Evolutionary conservation across 1,284 basidiomycete genomes (phyloP), one percentile per base, ranked within the genome.

Genomic region (Cryptococcus neoformans): DNA sequence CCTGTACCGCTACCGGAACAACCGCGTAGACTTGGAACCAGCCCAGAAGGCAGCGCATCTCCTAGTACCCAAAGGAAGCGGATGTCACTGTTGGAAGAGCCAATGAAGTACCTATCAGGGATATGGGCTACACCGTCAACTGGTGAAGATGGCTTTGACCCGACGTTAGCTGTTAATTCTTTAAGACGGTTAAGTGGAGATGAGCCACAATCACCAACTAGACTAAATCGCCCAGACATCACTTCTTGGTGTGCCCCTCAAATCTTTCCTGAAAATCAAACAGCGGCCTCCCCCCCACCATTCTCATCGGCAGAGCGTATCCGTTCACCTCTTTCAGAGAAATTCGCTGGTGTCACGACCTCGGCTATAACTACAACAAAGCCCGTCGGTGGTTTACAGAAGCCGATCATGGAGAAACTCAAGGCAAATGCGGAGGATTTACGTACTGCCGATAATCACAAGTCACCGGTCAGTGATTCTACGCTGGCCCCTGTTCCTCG

Each of bases 91-190:
- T 57, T 72, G 7, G 66, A 69, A 9, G 72, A 72, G 42, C 66
- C 66, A 1, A 55, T 71, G 14, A 60, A 63, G 16, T 62, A 68
- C 44, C 66, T 74, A 17, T 73, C 72, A 1, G 67, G 67, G 1
- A 48, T 71, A 11, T 69, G 66, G 65, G 16, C 48, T 10, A 14
- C 51, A 10, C 37, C 55, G 2, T 14, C 48, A 11, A 54, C 57
- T n/a, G 60, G 57, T 34, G 64, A 65, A n/a, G 69, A 72, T 39
- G 60, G 56, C 0, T 66, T 72, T 44, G 71, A 75, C 48, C 66
- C 67, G 3, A 60, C 59, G 1, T 44, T 68, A 3, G 63, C 65
- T 2, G 53, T 63, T 6, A 48, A 56, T 21, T 67, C 67, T 5
- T 62, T 66, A 65, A 48, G 46, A 10, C 44, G 54, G 1, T 61